These are phyloP conservation scores for Chrysanthemum lavandulifolium DNA, from an alignment of 129 eudicot species.

Conservation along the genomic window DNA sequence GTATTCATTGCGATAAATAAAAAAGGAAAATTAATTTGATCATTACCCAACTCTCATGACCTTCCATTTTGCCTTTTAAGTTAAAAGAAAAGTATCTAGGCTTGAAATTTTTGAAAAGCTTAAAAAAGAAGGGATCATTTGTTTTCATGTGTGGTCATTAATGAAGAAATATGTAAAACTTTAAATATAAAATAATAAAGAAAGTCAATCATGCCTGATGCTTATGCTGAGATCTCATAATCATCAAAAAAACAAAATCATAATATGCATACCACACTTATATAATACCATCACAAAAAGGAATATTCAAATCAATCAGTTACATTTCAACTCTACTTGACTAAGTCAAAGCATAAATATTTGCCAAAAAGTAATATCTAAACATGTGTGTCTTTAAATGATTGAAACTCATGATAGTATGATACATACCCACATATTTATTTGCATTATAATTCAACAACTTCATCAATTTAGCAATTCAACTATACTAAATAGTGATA, in stretches of 20 bases:
- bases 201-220: slow-evolving; percentile 27
- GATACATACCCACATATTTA: background rate
- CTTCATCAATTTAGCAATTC: slow-evolving; percentile 4
- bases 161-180: slow-evolving; percentile 17
- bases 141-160: slow-evolving; percentile 24
- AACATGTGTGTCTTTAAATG: background rate
- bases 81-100: slow-evolving; percentile 14
- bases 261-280: slow-evolving; percentile 14
- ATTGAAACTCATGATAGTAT: background rate
- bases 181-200: background rate
- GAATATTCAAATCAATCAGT: slow-evolving; percentile 1
- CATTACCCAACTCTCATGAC: too few relatives aligned
- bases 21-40: slow-evolving; percentile 4
- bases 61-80: too few relatives aligned
- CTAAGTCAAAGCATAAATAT: slow-evolving; percentile 2
- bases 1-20: background rate
- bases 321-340: slow-evolving; percentile 14
- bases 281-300: slow-evolving; percentile 3
- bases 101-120: slow-evolving; percentile 6
- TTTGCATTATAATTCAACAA: background rate
- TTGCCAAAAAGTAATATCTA: background rate
- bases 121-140: slow-evolving; percentile 3
- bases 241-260: slow-evolving; percentile 8
- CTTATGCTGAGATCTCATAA: slow-evolving; percentile 16
- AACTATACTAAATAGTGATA: slow-evolving; percentile 10